Evolutionary conservation across 2,329 filamentous ascomycete genomes (phyloP).

Genomic region (Fusarium burgessii): DNA sequence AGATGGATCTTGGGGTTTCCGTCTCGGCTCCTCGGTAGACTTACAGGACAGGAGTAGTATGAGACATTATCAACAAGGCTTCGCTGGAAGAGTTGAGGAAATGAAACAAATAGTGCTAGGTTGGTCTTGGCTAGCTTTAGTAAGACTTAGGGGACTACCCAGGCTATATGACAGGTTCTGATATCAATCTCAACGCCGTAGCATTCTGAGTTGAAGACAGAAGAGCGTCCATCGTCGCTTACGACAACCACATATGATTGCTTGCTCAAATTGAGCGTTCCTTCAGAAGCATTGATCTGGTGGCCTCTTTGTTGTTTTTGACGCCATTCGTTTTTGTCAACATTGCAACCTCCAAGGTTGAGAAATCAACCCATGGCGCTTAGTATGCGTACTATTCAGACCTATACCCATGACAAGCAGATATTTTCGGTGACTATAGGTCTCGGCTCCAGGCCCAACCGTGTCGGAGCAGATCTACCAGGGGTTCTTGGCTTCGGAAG

Average conservation of each 20-base stretch:
- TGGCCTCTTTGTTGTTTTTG: background rate
- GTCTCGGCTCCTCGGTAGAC: slow-evolving; percentile 35
- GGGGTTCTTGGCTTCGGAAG: slow-evolving; percentile 36
- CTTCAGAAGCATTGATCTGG: background rate
- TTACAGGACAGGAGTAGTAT: slow-evolving; percentile 29
- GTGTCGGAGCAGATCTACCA: slow-evolving; percentile 18
- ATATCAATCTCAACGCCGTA: background rate
- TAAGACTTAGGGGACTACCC: slow-evolving; percentile 16
- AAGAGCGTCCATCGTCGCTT: background rate
- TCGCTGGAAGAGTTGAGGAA: slow-evolving; percentile 10
- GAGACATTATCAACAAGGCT: slow-evolving; percentile 30
- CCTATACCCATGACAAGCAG: slow-evolving; percentile 3
- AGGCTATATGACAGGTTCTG: slow-evolving; percentile 18
- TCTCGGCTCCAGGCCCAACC: slow-evolving; percentile 29
- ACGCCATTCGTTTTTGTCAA: background rate
- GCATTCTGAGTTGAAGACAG: background rate
- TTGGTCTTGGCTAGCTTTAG: slow-evolving; percentile 20
- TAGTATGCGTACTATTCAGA: slow-evolving; percentile 19
- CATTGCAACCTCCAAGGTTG: background rate
- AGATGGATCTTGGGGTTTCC: slow-evolving; percentile 40
- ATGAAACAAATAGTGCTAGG: slow-evolving; percentile 36
- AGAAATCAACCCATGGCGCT: slow-evolving; percentile 19
- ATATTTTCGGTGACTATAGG: slow-evolving; percentile 15
- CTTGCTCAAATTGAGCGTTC: background rate
- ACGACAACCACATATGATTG: background rate